phyloP scores from a whole-genome alignment of 2,329 filamentous ascomycete species.

The Aspergillus proliferans region DNA sequence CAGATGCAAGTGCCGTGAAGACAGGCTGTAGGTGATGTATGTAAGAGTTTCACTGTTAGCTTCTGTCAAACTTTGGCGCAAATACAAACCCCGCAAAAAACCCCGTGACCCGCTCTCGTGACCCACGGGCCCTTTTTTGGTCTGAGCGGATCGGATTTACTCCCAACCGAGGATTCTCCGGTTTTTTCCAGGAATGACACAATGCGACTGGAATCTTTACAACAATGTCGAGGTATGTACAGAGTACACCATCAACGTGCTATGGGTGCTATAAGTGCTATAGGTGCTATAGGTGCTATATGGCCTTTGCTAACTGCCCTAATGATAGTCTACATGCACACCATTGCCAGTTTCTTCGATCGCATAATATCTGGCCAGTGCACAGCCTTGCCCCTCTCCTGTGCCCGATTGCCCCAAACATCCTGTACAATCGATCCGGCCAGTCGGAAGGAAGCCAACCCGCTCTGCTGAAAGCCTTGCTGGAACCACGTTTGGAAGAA shows the following conservation, averaged over 20 bases:
- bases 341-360: background rate
- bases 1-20: background rate
- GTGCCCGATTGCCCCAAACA: slow-evolving; percentile 20
- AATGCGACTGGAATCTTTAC: too few species aligned
- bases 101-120: background rate
- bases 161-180: background rate
- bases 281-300: too few species aligned
- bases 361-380: background rate
- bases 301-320: too few species aligned
- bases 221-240: too few species aligned
- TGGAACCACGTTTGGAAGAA: slow-evolving; percentile 32
- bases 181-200: too few species aligned
- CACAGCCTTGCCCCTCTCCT: background rate
- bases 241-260: too few species aligned
- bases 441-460: slow-evolving; percentile 26
- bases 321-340: background rate
- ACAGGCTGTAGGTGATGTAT: too few species aligned
- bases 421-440: slow-evolving; percentile 19
- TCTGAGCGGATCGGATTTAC: background rate
- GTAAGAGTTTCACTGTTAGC: too few species aligned
- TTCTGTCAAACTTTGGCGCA: too few species aligned
- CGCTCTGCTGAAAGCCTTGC: slow-evolving; percentile 20
- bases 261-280: too few species aligned
- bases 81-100: background rate
- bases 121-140: background rate